Evolutionary conservation across 805 yeast species (phyloP).

Genomic region (Kodamaea lidongshanica): DNA sequence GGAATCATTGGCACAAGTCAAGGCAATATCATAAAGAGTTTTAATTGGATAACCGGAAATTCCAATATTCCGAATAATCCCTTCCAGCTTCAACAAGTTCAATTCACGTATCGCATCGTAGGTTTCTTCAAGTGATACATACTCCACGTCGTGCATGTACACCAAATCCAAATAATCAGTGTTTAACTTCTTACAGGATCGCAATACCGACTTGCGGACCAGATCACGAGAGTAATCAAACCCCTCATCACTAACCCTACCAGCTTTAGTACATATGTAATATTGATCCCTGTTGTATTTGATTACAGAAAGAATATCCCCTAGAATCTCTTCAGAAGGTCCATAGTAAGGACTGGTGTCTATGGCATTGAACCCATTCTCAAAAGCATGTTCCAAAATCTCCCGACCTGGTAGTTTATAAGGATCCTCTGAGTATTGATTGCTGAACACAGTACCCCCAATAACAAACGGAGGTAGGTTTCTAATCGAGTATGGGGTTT

Average conservation of each 20-base stretch:
- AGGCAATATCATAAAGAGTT: slow-evolving; percentile 51
- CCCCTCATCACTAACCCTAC: slow-evolving; percentile 59
- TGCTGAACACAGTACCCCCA: slow-evolving; percentile 87
- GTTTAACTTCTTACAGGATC: slow-evolving; percentile 62
- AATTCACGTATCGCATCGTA: slow-evolving; percentile 60
- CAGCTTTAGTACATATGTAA: slow-evolving; percentile 79
- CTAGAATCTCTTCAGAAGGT: slow-evolving; percentile 71
- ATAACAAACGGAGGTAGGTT: slow-evolving; percentile 54
- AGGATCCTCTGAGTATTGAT: slow-evolving; percentile 72
- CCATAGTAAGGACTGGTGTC: slow-evolving; percentile 96
- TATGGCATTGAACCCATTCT: slow-evolving; percentile 64
- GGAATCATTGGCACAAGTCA: slow-evolving; percentile 23
- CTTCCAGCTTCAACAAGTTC: slow-evolving; percentile 54
- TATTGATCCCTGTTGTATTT: slow-evolving; percentile 52
- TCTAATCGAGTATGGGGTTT: slow-evolving; percentile 20
- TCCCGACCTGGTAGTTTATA: slow-evolving; percentile 49
- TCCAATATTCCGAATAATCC: slow-evolving; percentile 62
- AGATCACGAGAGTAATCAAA: slow-evolving; percentile 67
- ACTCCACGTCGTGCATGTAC: slow-evolving; percentile 86
- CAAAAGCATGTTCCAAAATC: slow-evolving; percentile 55
- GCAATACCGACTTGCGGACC: slow-evolving; percentile 54
- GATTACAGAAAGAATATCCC: slow-evolving; percentile 47
- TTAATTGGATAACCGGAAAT: slow-evolving; percentile 84
- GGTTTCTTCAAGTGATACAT: slow-evolving; percentile 50
- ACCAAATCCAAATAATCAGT: slow-evolving; percentile 74